These are phyloP conservation scores for Parastagonospora avenae DNA, from an alignment of 2,329 filamentous ascomycete genomes.

Conservation along the genomic window DNA sequence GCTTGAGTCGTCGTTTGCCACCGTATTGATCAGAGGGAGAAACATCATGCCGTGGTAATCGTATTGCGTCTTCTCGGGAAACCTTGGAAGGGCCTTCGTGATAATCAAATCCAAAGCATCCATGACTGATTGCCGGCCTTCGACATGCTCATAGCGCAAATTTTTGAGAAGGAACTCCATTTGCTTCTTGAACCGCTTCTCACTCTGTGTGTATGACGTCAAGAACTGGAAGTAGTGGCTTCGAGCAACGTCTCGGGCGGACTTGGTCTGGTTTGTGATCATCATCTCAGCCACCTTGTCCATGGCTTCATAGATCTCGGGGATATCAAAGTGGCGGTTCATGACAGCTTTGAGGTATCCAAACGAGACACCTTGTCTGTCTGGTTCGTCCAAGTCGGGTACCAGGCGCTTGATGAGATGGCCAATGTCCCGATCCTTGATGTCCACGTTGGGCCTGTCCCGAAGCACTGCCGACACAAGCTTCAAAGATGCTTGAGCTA, in stretches of 20 bases:
- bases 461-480: conserved; percentile 83
- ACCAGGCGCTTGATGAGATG: conserved; percentile 81
- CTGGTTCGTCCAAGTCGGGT: conserved; percentile 88
- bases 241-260: conserved; percentile 83
- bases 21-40: conserved; percentile 80
- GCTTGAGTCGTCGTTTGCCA: conserved; percentile 86
- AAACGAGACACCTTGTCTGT: conserved; percentile 91
- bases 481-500: conserved; percentile 87
- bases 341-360: conserved; percentile 90
- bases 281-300: conserved; percentile 84
- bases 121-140: conserved; percentile 90
- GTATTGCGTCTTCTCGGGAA: conserved; percentile 75
- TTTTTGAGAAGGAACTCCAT: conserved; percentile 88
- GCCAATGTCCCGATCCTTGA: conserved; percentile 83
- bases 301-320: conserved; percentile 86
- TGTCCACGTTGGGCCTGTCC: conserved; percentile 73
- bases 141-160: conserved; percentile 84
- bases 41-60: conserved; percentile 83
- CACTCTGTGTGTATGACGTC: conserved; percentile 90
- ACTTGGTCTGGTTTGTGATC: conserved; percentile 92
- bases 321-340: conserved; percentile 81
- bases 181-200: conserved; percentile 86
- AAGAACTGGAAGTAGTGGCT: conserved; percentile 94
- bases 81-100: conserved; percentile 63
- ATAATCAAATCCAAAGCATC: conserved; percentile 88